phyloP scores from a whole-genome alignment of 1,284 basidiomycete species.

The Erythrobasidium hasegawianum region DNA sequence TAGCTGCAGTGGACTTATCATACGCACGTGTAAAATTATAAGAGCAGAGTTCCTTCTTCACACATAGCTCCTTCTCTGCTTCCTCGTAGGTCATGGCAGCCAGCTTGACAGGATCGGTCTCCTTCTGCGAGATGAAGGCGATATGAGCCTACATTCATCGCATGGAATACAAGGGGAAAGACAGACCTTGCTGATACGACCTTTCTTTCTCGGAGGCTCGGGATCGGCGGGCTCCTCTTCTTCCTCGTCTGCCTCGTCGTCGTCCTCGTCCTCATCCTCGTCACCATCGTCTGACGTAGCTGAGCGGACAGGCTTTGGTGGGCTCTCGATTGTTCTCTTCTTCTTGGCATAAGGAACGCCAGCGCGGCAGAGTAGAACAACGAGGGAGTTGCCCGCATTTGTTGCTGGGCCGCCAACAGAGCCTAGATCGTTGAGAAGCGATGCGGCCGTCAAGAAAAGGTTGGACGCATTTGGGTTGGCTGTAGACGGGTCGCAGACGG shows the following conservation, averaged over 20 bases:
- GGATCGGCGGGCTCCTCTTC: background rate
- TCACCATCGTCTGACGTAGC: background rate
- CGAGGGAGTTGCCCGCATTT: background rate
- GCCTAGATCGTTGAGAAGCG: background rate
- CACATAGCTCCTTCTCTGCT: background rate
- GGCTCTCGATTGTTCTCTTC: background rate
- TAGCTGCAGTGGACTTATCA: no score
- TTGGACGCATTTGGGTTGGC: background rate
- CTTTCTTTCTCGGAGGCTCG: background rate
- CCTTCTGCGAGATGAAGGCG: background rate
- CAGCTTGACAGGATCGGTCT: background rate
- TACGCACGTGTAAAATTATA: background rate
- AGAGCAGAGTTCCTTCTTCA: background rate
- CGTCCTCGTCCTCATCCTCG: background rate
- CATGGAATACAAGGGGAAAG: background rate
- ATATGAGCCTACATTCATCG: background rate
- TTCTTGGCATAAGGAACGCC: background rate
- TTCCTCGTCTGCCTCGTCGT: background rate
- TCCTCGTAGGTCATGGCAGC: background rate
- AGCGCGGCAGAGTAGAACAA: background rate
- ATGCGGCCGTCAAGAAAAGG: background rate
- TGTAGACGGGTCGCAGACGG: background rate
- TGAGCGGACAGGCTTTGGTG: background rate
- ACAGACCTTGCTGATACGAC: background rate
- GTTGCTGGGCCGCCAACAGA: background rate